Evolutionary conservation across 2,329 filamentous ascomycete species (phyloP).

Genomic region (Epicoccum nigrum): DNA sequence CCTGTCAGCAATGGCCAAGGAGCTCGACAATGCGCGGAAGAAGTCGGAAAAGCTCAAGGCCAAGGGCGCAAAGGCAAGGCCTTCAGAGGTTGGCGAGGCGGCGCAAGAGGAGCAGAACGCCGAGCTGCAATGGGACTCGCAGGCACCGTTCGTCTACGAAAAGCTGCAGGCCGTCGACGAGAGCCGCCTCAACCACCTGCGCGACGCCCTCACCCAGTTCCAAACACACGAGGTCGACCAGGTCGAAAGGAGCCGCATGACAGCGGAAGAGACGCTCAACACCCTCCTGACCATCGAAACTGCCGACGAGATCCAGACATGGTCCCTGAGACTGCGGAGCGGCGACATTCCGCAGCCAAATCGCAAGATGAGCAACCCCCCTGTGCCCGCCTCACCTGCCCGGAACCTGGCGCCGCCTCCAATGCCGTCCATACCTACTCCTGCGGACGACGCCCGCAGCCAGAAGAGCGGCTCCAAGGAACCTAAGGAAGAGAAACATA

Average conservation of each 20-base stretch:
- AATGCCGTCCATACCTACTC: constrained; percentile 37
- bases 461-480: constrained; percentile 54
- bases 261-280: constrained; percentile 80
- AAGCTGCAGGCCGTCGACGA: constrained; percentile 90
- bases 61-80: constrained; percentile 77
- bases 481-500: constrained; percentile 41
- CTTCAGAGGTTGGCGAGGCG: constrained; percentile 78
- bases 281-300: constrained; percentile 86
- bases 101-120: constrained; percentile 75
- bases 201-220: constrained; percentile 89
- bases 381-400: constrained; percentile 32
- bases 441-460: constrained; percentile 60
- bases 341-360: constrained; percentile 42
- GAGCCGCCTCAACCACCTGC: constrained; percentile 83
- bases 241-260: constrained; percentile 74
- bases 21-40: constrained; percentile 82
- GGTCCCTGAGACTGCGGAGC: constrained; percentile 57
- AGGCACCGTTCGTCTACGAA: constrained; percentile 94
- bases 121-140: constrained; percentile 87
- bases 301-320: constrained; percentile 81
- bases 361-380: constrained; percentile 42
- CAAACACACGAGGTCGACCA: constrained; percentile 92
- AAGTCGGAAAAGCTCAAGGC: constrained; percentile 82
- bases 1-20: constrained; percentile 78
- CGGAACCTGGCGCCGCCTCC: constrained; percentile 46